These are phyloP conservation scores for Mimosa pudica DNA, from an alignment of 306 rosid genomes.

Conservation along the genomic window DNA sequence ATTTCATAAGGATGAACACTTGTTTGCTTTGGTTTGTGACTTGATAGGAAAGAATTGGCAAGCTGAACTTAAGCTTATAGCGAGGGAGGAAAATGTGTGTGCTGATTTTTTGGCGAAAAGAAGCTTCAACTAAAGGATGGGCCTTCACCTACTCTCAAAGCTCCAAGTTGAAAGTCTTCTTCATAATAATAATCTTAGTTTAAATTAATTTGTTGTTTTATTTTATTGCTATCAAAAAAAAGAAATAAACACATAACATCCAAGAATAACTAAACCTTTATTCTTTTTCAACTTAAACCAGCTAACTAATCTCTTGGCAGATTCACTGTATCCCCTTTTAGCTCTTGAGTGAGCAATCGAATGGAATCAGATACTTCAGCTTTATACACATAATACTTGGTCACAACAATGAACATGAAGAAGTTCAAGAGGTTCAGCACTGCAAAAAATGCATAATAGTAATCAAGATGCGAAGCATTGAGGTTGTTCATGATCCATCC, in stretches of 20 bases:
- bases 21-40: too few relatives aligned
- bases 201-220: too few relatives aligned
- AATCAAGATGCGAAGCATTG: conserved; percentile 63
- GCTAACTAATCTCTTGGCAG: not conserved
- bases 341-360: conserved; percentile 44
- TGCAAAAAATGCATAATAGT: conserved; percentile 56
- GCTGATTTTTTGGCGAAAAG: too few relatives aligned
- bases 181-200: too few relatives aligned
- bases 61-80: too few relatives aligned
- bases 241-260: not conserved
- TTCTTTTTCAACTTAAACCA: not conserved
- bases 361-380: conserved; percentile 75
- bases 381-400: conserved; percentile 55
- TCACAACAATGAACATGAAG: conserved; percentile 47
- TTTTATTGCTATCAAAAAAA: too few relatives aligned
- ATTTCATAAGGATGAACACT: too few relatives aligned
- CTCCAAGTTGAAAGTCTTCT: too few relatives aligned
- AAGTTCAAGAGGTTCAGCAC: conserved; percentile 51
- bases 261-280: not conserved
- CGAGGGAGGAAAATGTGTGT: too few relatives aligned
- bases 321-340: conserved; percentile 41
- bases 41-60: too few relatives aligned
- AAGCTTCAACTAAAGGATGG: too few relatives aligned
- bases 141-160: too few relatives aligned
- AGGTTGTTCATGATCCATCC: conserved; percentile 74